Conservation (phyloP, 495 filamentous ascomycete genomes). For the Penicillium crystallinum region DNA sequence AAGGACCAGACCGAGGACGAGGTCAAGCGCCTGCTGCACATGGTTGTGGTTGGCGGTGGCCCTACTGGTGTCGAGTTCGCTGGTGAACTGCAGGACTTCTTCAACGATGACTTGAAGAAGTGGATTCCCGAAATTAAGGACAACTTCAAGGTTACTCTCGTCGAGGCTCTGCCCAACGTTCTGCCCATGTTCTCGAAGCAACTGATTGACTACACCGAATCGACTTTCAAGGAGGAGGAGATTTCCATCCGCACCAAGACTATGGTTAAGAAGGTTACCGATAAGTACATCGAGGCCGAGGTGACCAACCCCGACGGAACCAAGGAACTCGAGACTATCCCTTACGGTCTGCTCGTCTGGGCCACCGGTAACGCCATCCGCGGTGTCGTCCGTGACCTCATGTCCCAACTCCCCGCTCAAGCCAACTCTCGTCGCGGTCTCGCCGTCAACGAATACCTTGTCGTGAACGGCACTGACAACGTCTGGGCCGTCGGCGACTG, state of each 20-base stretch:
- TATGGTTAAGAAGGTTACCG: constrained; percentile 95
- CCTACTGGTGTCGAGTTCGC: constrained; percentile 98
- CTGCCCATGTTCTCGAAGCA: constrained; percentile 99
- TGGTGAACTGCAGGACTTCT: constrained; percentile 97
- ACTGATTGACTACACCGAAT: constrained; percentile 98
- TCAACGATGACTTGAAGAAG: constrained; percentile 94
- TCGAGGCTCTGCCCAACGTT: constrained; percentile 97
- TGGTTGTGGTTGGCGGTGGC: constrained; percentile 98
- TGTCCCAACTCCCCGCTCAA: constrained; percentile 87
- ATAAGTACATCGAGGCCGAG: constrained; percentile 92
- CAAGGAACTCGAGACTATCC: constrained; percentile 74
- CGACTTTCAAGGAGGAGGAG: constrained; percentile 96
- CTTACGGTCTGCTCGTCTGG: constrained; percentile 96
- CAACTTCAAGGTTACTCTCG: constrained; percentile 93
- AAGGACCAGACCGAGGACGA: constrained; percentile 93
- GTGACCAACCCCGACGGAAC: constrained; percentile 77
- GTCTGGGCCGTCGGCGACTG: constrained; percentile 93
- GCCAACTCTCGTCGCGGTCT: constrained; percentile 92
- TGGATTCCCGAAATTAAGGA: constrained; percentile 93
- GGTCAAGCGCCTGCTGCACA: constrained; percentile 89
- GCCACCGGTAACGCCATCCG: constrained; percentile 95
- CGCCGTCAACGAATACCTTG: constrained; percentile 95
- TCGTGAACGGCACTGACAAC: constrained; percentile 93
- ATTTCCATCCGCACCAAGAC: constrained; percentile 97
- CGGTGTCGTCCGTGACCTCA: constrained; percentile 81